These are phyloP conservation scores for Corrigiola litoralis DNA, from an alignment of 179 eudicot species.

Conservation along the genomic window DNA sequence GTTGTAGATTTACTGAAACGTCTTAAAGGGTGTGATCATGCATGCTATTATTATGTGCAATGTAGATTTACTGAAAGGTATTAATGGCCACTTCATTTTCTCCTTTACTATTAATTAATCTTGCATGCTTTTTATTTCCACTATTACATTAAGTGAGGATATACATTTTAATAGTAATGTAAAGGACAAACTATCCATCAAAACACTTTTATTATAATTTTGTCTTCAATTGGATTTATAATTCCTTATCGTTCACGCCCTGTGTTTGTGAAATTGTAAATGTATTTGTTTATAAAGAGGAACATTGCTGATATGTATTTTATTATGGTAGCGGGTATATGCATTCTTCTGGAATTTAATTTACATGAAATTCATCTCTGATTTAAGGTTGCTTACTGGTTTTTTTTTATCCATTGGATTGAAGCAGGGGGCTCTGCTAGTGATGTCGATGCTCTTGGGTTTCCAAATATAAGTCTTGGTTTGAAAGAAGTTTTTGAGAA, in stretches of 20 bases:
- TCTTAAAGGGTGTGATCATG: neutral
- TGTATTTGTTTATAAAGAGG: neutral
- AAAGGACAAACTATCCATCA: too few relatives aligned
- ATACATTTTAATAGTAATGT: too few relatives aligned
- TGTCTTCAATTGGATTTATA: too few relatives aligned
- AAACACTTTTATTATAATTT: too few relatives aligned
- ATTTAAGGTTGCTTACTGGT: neutral
- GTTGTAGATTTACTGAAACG: neutral
- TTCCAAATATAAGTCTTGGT: slow-evolving; percentile 47
- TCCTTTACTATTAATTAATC: neutral
- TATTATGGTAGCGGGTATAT: too few relatives aligned
- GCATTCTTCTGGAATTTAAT: too few relatives aligned
- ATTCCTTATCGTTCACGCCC: neutral
- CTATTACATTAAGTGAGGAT: neutral
- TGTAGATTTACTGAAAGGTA: too few relatives aligned
- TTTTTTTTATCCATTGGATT: slow-evolving; percentile 7
- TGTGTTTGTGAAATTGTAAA: neutral
- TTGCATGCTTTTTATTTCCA: neutral
- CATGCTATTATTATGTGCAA: neutral
- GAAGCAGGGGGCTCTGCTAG: slow-evolving; percentile 34
- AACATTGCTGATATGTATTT: neutral
- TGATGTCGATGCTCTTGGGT: slow-evolving; percentile 18
- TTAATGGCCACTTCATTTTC: neutral
- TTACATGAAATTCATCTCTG: neutral
- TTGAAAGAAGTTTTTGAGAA: slow-evolving; percentile 60